phyloP scores from a whole-genome alignment of 305 asterid species.

The Fraxinus sp. region DNA sequence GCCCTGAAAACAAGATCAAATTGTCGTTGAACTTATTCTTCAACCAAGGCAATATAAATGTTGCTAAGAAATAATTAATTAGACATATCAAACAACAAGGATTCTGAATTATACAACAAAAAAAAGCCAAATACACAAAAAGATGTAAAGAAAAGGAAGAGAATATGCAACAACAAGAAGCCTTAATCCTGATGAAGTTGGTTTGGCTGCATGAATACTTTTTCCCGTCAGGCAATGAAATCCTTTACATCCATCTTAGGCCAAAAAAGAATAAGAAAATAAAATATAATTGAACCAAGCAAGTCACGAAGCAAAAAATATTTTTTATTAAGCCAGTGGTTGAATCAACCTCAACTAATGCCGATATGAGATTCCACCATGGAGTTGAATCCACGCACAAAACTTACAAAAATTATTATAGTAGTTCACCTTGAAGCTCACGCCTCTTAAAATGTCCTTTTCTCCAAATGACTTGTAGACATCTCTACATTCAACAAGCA shows the following conservation, averaged over 20 bases:
- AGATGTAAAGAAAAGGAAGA: not conserved
- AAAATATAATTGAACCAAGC: not conserved
- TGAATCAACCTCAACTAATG: not conserved
- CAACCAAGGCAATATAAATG: not conserved
- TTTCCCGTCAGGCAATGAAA: not conserved
- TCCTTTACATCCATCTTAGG: not conserved
- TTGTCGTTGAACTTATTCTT: not conserved
- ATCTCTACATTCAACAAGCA: constrained; percentile 89
- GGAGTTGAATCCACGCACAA: not conserved
- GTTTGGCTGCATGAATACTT: not conserved
- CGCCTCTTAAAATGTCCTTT: constrained; percentile 87
- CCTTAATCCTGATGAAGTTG: not conserved
- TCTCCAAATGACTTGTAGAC: constrained; percentile 93
- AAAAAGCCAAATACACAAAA: not conserved
- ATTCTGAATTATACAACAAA: not conserved
- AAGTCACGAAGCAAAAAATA: not conserved
- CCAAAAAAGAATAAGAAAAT: not conserved
- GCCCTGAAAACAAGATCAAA: not conserved
- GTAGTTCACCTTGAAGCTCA: constrained; percentile 88
- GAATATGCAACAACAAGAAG: not conserved
- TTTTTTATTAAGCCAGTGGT: not conserved
- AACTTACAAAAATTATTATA: not conserved
- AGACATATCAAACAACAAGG: not conserved
- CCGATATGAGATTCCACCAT: not conserved
- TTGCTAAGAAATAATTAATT: not conserved